A percentile compares a stretch with the other conserved stretches of the same genome.
Evolutionary conservation across 306 rosid species (phyloP).

Genomic region (Macrotyloma uniflorum): DNA sequence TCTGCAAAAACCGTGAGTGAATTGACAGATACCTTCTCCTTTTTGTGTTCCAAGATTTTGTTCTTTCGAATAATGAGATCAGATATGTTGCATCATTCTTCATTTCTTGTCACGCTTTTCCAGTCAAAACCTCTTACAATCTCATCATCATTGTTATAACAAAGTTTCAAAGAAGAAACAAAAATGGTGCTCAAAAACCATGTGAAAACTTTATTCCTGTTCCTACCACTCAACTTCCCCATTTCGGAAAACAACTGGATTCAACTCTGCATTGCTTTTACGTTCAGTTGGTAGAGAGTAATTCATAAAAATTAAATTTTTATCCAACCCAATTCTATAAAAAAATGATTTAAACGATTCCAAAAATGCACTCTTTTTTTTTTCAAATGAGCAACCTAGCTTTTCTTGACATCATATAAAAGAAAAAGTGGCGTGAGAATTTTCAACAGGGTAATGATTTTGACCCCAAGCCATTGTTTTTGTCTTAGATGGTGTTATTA

Average conservation of each 20-base stretch:
- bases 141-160: slow-evolving; percentile 30
- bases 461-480: neutral
- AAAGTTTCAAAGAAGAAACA: neutral
- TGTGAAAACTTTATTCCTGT: slow-evolving; percentile 49
- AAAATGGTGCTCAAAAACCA: slow-evolving; percentile 33
- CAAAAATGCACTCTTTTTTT: no score
- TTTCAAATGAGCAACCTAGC: no score
- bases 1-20: slow-evolving; percentile 51
- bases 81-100: slow-evolving; percentile 29
- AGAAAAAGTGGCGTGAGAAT: slow-evolving; percentile 21
- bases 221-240: slow-evolving; percentile 32
- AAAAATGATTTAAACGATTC: no score
- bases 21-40: slow-evolving; percentile 41
- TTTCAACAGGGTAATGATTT: slow-evolving; percentile 37
- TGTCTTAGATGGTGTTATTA: neutral
- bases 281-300: no score
- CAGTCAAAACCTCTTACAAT: slow-evolving; percentile 40
- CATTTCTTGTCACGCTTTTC: slow-evolving; percentile 46
- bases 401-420: no score
- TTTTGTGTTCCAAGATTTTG: slow-evolving; percentile 36
- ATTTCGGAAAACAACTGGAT: neutral
- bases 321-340: no score
- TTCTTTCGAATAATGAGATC: slow-evolving; percentile 37
- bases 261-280: no score
- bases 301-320: no score